Base-by-base conservation (phyloP, 768 basidiomycete genomes). In the Lactifluus hygrophoroides region DNA sequence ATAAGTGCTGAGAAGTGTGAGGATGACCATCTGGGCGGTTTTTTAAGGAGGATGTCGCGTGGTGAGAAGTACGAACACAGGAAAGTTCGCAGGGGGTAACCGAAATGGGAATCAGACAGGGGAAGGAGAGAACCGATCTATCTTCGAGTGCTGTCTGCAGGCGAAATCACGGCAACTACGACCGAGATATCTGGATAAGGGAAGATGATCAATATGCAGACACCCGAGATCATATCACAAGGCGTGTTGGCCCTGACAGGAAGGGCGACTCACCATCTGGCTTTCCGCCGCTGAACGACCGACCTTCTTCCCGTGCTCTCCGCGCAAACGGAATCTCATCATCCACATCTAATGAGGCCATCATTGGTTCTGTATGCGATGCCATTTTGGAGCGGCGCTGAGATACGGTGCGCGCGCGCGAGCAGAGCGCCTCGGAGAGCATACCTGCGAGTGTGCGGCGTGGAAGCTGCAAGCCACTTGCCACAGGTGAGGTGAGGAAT, bases 321-420 rank as follows among this genome's bases (percentile, higher is more conserved):
- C 85, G 72, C 52, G 83, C 89, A 72, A 94, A 94, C n/a, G 92
- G 92, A 37, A 87, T 80, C 61, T 90, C 88, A 54, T 72, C 69
- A 44, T 69, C 72, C 7, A 37, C 35, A 4, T 49, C 48, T n/a
- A 16, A 40, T 25, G 19, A 3, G 13, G 42, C 27, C 32, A 27
- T 43, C 32, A 40, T 35, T 19, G 52, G 46, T 34, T 50, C 53
- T 35, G 16, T 27, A 8, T 38, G 5, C 23, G 46, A 14, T 19
- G 32, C 43, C 30, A 21, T 30, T 34, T 43, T 54, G 19, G 19
- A 49, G 34, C 68, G 58, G 28, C 67, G 61, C 62, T 87, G 85
- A 16, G 85, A 83, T 4, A 89, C 85, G 23, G 79, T 71, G 58
- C 84, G 77, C 0, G 90, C 90, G 19, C 88, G 80, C 45, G 85